Base-by-base conservation (phyloP, 1,139 yeast genomes). In the Lodderomyces oxycetoniae region DNA sequence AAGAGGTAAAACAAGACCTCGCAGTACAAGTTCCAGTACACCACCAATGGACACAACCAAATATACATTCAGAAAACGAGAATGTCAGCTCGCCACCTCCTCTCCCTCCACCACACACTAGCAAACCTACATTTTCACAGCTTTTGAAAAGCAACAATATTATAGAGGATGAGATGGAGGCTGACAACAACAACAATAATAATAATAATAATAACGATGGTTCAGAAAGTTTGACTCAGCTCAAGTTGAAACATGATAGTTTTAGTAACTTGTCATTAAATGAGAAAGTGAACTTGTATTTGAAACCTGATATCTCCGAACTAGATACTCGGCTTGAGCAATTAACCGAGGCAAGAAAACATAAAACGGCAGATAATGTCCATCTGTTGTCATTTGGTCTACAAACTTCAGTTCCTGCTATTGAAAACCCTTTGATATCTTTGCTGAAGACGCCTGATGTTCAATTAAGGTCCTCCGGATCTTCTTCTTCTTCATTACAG, bases 401-500 rank as follows among this genome's bases (percentile, higher is more conserved):
- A 35, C 61, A 61, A 34, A 49, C 52, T 21, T 53, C 58, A 9
- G 39, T 46, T 8, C 26, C 37, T 10, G 45, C 43, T 8, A 45
- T 57, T 17, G 67, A 62, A 32, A 58, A 61, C 40, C 71, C 71
- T 3, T 51, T 66, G 33, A 50, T 57, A 34, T 61, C 67, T 0
- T 53, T 66, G 25, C 46, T 57, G 2, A 52, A 52, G 25, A 27
- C 31, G 4, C 42, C 58, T 3, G 51, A 56, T 11, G 67, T 61
- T 30, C 54, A 58, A 12, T 48, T 63, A 33, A 54, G 53, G 38
- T 60, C 67, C 4, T 63, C 63, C 4, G 70, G 68, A 9, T 63
- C 71, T 8, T 67, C 73, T 3, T 71, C 66, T 43, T 64, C 71
- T 3, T 67, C 73, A 5, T 55, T 68, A 32, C 71, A 63, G 44